These are phyloP conservation scores for Candida andamanensis DNA, from an alignment of 805 yeast species.

Conservation along the genomic window DNA sequence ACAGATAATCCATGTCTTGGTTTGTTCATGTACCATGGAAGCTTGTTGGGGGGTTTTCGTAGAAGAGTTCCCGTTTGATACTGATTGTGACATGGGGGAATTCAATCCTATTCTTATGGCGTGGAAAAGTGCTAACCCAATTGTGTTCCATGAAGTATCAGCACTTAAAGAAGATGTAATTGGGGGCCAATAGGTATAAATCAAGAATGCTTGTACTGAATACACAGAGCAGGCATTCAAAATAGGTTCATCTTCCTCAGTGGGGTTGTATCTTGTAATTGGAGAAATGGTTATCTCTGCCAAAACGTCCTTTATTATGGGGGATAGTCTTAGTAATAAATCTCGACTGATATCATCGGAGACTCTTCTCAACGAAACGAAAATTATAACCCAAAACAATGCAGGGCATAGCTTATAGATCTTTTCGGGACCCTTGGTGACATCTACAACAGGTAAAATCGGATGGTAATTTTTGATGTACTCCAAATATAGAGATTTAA, in stretches of 20 bases:
- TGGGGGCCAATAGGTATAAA: slow-evolving; percentile 95
- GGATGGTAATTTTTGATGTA: slow-evolving; percentile 78
- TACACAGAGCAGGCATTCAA: slow-evolving; percentile 87
- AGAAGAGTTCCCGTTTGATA: slow-evolving; percentile 16
- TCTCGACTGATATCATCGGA: slow-evolving; percentile 27
- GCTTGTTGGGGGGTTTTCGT: slow-evolving; percentile 37
- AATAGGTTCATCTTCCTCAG: slow-evolving; percentile 74
- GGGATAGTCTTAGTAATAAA: slow-evolving; percentile 59
- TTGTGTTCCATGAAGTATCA: slow-evolving; percentile 92
- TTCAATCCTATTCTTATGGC: slow-evolving; percentile 91
- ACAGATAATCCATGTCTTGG: slow-evolving; percentile 90
- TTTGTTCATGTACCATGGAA: slow-evolving; percentile 63
- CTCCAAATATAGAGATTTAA: slow-evolving; percentile 59
- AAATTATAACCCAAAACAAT: slow-evolving; percentile 88
- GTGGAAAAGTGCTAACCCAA: slow-evolving; percentile 88
- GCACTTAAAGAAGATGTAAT: slow-evolving; percentile 91
- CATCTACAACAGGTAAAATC: slow-evolving; percentile 82
- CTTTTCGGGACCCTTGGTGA: slow-evolving; percentile 74
- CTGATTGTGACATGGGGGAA: slow-evolving; percentile 34
- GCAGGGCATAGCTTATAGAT: slow-evolving; percentile 79
- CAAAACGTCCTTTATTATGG: slow-evolving; percentile 65
- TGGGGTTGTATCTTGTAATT: slow-evolving; percentile 75
- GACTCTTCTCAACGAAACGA: slow-evolving; percentile 71
- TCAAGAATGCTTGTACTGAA: slow-evolving; percentile 86
- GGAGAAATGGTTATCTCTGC: slow-evolving; percentile 91